phyloP scores from a whole-genome alignment of 2,329 filamentous ascomycete species.

The Cladophialophora yegresii region DNA sequence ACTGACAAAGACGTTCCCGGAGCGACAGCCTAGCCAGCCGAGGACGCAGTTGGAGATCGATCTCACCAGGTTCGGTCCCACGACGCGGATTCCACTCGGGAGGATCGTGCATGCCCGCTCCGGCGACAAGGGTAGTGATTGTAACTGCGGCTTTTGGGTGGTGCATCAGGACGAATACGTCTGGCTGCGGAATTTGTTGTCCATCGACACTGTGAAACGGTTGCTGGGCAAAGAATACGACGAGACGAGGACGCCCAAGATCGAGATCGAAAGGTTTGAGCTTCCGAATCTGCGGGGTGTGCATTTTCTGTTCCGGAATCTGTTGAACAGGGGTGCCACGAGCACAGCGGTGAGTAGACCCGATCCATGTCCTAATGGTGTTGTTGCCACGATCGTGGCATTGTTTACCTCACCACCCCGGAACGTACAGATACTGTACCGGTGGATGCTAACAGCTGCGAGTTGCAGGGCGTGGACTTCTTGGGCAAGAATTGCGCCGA shows the following conservation, averaged over 20 bases:
- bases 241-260: conserved; percentile 29
- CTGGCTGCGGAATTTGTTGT: conserved; percentile 38
- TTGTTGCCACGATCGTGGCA: background rate
- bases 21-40: conserved; percentile 35
- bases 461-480: conserved; percentile 39
- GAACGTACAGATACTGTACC: background rate
- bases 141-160: conserved; percentile 45
- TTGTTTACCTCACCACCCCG: background rate
- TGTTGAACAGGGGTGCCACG: conserved; percentile 44
- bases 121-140: conserved; percentile 43
- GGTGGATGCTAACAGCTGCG: background rate
- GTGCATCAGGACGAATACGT: conserved; percentile 39
- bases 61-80: conserved; percentile 38
- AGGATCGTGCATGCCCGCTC: conserved; percentile 42
- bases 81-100: conserved; percentile 39
- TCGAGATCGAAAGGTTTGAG: conserved; percentile 51
- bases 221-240: conserved; percentile 46
- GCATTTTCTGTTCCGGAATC: conserved; percentile 46
- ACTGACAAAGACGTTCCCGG: conserved; percentile 34
- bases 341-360: conserved; percentile 37
- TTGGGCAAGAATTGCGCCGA: conserved; percentile 47
- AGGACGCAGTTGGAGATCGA: conserved; percentile 32
- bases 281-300: conserved; percentile 47
- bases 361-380: background rate
- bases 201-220: conserved; percentile 33